Evolutionary conservation across 139 green algal species (phyloP), one percentile per base, ranked within the genome.

Genomic region (Zygnema cylindricum): DNA sequence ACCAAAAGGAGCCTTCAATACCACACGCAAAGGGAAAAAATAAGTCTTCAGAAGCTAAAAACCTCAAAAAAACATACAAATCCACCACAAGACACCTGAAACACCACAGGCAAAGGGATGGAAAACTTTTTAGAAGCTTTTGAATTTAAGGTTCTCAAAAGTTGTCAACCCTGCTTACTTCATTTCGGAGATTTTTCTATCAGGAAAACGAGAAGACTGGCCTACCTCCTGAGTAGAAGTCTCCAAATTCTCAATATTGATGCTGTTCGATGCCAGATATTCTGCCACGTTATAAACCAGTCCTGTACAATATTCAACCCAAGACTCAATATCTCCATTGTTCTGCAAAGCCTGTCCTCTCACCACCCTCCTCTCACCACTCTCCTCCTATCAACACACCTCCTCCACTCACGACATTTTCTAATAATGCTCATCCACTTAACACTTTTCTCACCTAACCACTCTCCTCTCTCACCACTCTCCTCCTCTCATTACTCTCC

Each of bases 231-330:
- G 21, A 3, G 89, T 92, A 7, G 76, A 76, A 2, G 84, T 92
- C 23, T 89, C 82, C 35, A 92, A 40, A 36, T 63, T 85, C 36
- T 92, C 89, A n/a, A 92, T 90, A 85, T 92, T 92, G 2, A 92
- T 84, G 1, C 75, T 35, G 25, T 86, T 42, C 0, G 33, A 42
- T 35, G 84, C 38, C 0, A 92, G 84, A 36, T 71, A 87, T n/a
- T 88, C 76, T 0, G 89, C 81, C 39, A 92, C 69, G 11, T 86
- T 73, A 25, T 90, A 76, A 1, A 89, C 77, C 30, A 92, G 39
- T 21, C 89, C 87, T 38, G 87, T 43, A 32, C 21, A 21, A 22
- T 81, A 40, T 22, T 30, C 30, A n/a, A 73, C 57, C 57, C 57
- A 73, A 73, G 30, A 73, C 57, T n/a, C 30, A n/a, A 30, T n/a